phyloP scores from a whole-genome alignment of 1,139 yeast genomes.

The Yamadazyma jaroonii region DNA sequence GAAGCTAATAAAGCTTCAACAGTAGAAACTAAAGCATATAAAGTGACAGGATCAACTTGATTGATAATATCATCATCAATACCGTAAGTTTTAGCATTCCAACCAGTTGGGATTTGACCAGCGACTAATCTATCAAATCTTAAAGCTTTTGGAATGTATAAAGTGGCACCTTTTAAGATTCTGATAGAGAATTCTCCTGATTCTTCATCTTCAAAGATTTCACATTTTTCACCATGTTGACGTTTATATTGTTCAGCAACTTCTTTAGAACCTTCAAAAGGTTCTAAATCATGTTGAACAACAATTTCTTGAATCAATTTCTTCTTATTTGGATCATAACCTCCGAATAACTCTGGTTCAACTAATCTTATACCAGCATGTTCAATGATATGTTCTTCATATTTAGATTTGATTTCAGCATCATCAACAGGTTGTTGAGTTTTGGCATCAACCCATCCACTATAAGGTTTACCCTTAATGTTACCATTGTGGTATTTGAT shows the following conservation, averaged over 20 bases:
- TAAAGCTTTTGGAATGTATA: conserved; percentile 92
- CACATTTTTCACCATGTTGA: conserved; percentile 93
- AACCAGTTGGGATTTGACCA: conserved; percentile 98
- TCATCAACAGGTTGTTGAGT: conserved; percentile 92
- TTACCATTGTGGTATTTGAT: conserved; percentile 92
- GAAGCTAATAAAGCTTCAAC: conserved; percentile 91
- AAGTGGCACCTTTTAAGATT: conserved; percentile 88
- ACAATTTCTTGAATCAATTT: conserved; percentile 92
- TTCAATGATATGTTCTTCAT: conserved; percentile 81
- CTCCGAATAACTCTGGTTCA: conserved; percentile 91
- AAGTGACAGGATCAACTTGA: conserved; percentile 95
- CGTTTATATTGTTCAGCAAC: conserved; percentile 92
- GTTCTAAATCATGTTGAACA: conserved; percentile 92
- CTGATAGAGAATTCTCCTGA: conserved; percentile 90
- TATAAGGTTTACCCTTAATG: conserved; percentile 82
- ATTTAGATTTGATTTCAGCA: conserved; percentile 85
- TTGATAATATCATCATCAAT: conserved; percentile 86
- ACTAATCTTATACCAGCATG: conserved; percentile 96
- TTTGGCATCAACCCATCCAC: conserved; percentile 98
- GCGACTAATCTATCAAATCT: conserved; percentile 95
- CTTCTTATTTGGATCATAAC: conserved; percentile 93
- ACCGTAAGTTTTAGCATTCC: conserved; percentile 96
- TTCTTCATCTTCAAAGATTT: conserved; percentile 83
- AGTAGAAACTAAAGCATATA: conserved; percentile 89
- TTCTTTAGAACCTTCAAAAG: conserved; percentile 92